phyloP scores from a whole-genome alignment of 352 stramenopile genomes.

The Pythium diclinum region DNA sequence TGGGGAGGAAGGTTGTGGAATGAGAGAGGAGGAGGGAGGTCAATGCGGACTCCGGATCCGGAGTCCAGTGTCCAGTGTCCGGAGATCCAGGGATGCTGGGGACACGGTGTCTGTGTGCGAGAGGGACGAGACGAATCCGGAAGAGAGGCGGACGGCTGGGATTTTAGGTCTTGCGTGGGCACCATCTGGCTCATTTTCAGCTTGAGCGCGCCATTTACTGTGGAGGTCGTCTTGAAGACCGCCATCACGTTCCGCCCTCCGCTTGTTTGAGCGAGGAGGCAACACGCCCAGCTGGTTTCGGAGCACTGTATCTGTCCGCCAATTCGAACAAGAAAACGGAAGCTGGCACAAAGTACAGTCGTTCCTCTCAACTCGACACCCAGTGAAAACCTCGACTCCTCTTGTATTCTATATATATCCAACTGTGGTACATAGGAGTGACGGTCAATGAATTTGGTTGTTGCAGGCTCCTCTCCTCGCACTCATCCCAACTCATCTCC shows the following conservation, averaged over 20 bases:
- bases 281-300: constrained; percentile 5
- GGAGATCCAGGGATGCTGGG: not conserved
- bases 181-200: not conserved
- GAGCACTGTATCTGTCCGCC: constrained; percentile 1
- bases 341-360: not conserved
- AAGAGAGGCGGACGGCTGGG: constrained; percentile 4
- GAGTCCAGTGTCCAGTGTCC: constrained; percentile 1
- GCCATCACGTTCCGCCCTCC: not conserved
- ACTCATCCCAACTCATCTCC: too few species aligned
- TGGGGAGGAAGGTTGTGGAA: constrained; percentile 6
- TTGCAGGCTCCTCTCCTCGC: too few species aligned
- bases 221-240: not conserved
- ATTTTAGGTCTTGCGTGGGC: not conserved
- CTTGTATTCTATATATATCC: too few species aligned
- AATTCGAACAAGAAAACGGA: not conserved
- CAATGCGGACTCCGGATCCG: not conserved
- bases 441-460: too few species aligned
- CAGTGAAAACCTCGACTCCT: too few species aligned
- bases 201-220: not conserved
- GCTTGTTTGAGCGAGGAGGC: not conserved
- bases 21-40: constrained; percentile 5
- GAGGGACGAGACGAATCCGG: not conserved
- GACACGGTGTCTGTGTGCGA: not conserved
- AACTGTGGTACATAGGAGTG: too few species aligned
- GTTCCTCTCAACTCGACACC: too few species aligned